Base-by-base conservation (phyloP, 768 basidiomycete species). In the Russula olivacea region DNA sequence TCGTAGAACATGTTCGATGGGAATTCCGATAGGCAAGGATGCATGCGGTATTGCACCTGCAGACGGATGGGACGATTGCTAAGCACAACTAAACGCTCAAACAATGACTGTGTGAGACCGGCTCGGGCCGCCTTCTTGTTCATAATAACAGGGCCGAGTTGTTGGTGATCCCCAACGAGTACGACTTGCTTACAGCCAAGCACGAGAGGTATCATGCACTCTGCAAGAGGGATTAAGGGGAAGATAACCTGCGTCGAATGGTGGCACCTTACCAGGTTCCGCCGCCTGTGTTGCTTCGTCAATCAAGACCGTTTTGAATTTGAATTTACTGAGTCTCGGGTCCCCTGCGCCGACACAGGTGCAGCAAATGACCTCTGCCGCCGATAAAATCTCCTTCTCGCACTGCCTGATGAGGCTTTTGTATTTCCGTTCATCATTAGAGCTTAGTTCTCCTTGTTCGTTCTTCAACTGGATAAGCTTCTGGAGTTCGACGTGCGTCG, bases 1-100 rank as follows among this genome's bases (percentile, higher is more conserved):
- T 99, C 97, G 74, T 99, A 99, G 79, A 99, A 98, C 97, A 99
- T 99, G 76, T 99, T 99, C 63, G 93, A 96, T 2, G 97, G 96
- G 79, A 99, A 99, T 76, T 98, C 95, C 49, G 97, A 98, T 58
- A 98, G 80, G 74, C 96, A 98, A 9, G 97, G 97, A 73, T 99
- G 97, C 97, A 99, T 99, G 74, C 97, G 95, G 72, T 99, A 99
- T 75, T 99, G 97, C 32, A 99, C 97, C 76, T 98, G 96, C 32
- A 99, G 85, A 59, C 97, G 93, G 71, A 99, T 99, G 23, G 97
- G 97, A 32, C 94, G 84, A 74, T 99, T 99, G 36, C 88, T 87
- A 61, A 98, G 87, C 50, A 98, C 82, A 66, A 99, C 94, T 52
- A 99, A 87, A 50, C 97, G 89, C 73, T 99, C 97, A 69, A 99